Base-by-base conservation (phyloP, 805 yeast species). In the Wickerhamiella parazyma region DNA sequence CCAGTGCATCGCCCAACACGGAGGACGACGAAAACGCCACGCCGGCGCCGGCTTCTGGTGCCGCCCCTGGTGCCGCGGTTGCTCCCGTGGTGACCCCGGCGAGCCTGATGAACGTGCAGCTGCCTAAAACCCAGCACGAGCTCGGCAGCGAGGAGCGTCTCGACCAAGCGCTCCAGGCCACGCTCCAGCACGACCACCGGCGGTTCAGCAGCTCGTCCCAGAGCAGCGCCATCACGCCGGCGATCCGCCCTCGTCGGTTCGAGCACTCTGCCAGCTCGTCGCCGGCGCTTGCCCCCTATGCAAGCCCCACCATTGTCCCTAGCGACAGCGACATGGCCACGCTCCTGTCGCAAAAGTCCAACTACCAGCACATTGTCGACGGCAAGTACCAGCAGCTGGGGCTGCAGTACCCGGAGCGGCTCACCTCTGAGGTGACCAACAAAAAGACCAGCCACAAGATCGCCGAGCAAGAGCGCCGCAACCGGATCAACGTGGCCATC, bases 391-490 rank as follows among this genome's bases (percentile, higher is more conserved):
- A 55, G 43, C 65, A 61, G 38, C 56, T 66, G 14, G 70, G 69
- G 1, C 52, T 66, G 25, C 47, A 63, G 33, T 60, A 66, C 44
- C 71, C 73, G 2, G 68, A 62, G 44, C 60, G 64, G 9, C 49
- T 65, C 38, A 52, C 60, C 24, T 55, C 59, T 6, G 65, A 63
- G 35, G 48, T 66, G 42, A 59, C 65, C 18, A 57, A 64, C 21
- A 79, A 80, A 57, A 77, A 79, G 53, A 73, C 80, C 2, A 73
- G 75, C 34, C 98, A 89, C 61, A 87, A 89, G 58, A 70, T 84
- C 12, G 97, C 98, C 0, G 98, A 89, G 62, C 96, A 91, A 61
- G 97, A 95, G 12, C 71, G 98, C 42, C 72, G 98, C 53, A 87
- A 89, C 59, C 69, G 98, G 49, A 80, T 89, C 78, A 91, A 91